A percentile compares a stretch with the other conserved stretches of the same genome.
phyloP scores from a whole-genome alignment of 2,329 filamentous ascomycete species.

The Neoascochyta sp. region DNA sequence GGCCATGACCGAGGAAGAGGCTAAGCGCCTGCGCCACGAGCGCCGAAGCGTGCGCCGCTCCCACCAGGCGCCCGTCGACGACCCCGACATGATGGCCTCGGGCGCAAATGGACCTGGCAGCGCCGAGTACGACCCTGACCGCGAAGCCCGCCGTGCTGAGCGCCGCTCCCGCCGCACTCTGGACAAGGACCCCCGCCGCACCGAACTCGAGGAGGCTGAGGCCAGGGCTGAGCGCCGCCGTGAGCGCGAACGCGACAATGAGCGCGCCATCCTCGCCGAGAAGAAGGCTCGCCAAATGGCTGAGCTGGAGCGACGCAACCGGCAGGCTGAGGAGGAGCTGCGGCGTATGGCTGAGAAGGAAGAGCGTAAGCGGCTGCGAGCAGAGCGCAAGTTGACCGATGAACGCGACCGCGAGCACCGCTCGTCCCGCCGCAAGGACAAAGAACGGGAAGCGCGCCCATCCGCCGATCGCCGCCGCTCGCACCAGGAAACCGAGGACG shows the following conservation, averaged over 20 bases:
- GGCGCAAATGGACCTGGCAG: conserved; percentile 27
- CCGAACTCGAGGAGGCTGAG: conserved; percentile 36
- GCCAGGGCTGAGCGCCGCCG: conserved; percentile 37
- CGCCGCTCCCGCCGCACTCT: conserved; percentile 27
- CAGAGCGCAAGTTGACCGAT: conserved; percentile 29
- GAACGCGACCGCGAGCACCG: conserved; percentile 31
- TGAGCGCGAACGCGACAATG: conserved; percentile 37
- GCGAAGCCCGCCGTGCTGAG: conserved; percentile 38
- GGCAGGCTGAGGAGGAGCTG: conserved; percentile 38
- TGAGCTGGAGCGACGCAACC: conserved; percentile 38
- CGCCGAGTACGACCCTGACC: conserved; percentile 32
- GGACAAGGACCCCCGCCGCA: conserved; percentile 30
- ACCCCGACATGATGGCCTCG: conserved; percentile 23
- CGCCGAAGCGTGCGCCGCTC: conserved; percentile 33
- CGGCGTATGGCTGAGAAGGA: conserved; percentile 41
- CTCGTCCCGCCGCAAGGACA: conserved; percentile 36
- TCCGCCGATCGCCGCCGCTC: conserved; percentile 34
- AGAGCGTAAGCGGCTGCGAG: conserved; percentile 29
- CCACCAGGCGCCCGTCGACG: conserved; percentile 22
- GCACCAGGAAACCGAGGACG: conserved; percentile 36
- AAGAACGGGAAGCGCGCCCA: conserved; percentile 30
- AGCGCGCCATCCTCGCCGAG: conserved; percentile 31
- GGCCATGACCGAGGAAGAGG: conserved; percentile 36
- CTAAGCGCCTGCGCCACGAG: conserved; percentile 36
- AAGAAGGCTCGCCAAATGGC: conserved; percentile 38